A percentile compares a stretch with the other conserved stretches of the same genome.
Conservation (phyloP, 768 basidiomycete species). For the Exidia glandulosa region DNA sequence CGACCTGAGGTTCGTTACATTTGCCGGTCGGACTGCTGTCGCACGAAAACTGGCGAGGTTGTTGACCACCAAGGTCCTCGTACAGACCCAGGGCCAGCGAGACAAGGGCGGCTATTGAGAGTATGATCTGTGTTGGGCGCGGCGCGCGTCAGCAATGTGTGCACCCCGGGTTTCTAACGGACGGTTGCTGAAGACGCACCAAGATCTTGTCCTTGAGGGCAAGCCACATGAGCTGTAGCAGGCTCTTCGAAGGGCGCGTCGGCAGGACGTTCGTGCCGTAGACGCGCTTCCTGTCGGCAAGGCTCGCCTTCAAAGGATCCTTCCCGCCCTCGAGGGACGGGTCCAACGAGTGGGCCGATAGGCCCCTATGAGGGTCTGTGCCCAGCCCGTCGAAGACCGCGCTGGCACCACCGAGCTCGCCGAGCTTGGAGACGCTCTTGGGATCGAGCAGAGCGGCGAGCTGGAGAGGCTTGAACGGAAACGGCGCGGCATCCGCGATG, state of each 20-base stretch:
- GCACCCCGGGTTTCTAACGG: background rate
- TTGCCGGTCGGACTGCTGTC: constrained; percentile 13
- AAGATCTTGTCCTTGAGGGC: constrained; percentile 87
- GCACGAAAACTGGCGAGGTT: constrained; percentile 30
- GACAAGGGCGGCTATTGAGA: constrained; percentile 85
- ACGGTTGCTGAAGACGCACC: constrained; percentile 31
- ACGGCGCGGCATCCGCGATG: constrained; percentile 53
- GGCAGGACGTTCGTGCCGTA: constrained; percentile 75
- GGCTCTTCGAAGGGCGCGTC: constrained; percentile 49
- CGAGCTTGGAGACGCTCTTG: constrained; percentile 60
- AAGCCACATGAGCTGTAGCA: constrained; percentile 72
- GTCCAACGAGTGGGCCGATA: constrained; percentile 14
- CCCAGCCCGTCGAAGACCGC: constrained; percentile 66
- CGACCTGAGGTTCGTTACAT: constrained; percentile 59
- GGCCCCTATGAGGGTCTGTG: constrained; percentile 35
- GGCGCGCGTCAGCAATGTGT: background rate
- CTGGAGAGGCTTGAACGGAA: constrained; percentile 56
- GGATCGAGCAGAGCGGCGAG: constrained; percentile 87
- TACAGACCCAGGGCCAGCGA: constrained; percentile 91
- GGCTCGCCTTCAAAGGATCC: constrained; percentile 27
- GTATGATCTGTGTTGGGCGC: constrained; percentile 46
- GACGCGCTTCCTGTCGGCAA: constrained; percentile 52
- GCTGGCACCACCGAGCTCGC: constrained; percentile 56
- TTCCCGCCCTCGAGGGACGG: constrained; percentile 3
- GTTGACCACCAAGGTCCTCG: constrained; percentile 79